Evolutionary conservation across 208 protist genomes (phyloP).

Genomic region (Naegleria fowleri): DNA sequence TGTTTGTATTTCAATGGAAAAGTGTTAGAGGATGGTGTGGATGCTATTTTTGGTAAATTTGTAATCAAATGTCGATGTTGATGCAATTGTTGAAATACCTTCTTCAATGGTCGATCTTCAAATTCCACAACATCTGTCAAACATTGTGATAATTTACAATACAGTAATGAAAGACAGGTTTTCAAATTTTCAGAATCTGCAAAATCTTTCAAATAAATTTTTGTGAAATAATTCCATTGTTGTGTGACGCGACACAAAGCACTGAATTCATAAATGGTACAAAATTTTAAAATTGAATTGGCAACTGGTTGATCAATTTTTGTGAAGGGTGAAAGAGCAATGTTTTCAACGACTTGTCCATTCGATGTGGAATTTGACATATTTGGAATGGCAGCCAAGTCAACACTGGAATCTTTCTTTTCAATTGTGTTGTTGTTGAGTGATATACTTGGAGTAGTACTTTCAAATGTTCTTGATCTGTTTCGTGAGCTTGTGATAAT

Average conservation of each 20-base stretch:
- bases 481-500: no score
- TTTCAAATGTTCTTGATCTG: no score
- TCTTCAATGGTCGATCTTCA: background rate
- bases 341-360: no score
- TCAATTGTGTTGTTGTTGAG: no score
- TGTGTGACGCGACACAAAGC: background rate
- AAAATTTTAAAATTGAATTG: background rate
- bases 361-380: no score
- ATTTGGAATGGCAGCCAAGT: no score
- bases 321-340: background rate
- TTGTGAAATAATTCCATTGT: background rate
- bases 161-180: background rate
- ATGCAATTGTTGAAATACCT: background rate
- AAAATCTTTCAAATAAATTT: background rate
- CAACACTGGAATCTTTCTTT: no score
- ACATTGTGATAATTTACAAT: background rate
- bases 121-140: no score
- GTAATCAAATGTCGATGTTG: background rate
- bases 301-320: background rate
- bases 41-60: no score
- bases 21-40: no score
- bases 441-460: no score
- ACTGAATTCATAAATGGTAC: background rate
- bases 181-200: background rate
- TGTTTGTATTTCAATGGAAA: no score